A percentile compares a stretch with the other conserved stretches of the same genome.
phyloP scores from a whole-genome alignment of 495 filamentous ascomycete genomes.

The Trichocladium antarcticum region DNA sequence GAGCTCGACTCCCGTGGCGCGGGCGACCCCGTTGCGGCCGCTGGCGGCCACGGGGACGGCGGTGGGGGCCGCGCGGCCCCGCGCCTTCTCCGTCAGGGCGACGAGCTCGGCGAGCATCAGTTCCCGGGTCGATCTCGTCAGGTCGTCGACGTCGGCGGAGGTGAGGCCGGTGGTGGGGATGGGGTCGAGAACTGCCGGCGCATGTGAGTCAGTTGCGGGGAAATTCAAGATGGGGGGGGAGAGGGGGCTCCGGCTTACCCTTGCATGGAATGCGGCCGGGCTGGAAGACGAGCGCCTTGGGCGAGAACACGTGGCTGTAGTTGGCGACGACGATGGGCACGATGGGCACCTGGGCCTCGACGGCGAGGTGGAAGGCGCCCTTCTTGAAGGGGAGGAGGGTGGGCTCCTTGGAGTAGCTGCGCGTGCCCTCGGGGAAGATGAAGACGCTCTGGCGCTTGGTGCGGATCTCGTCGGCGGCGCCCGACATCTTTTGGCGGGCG shows the following conservation, averaged over 20 bases:
- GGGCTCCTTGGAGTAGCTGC: conserved; percentile 74
- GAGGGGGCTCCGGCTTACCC: conserved; percentile 40
- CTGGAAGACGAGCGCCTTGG: conserved; percentile 57
- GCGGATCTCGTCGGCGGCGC: conserved; percentile 70
- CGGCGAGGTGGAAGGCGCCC: conserved; percentile 90
- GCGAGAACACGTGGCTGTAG: conserved; percentile 71
- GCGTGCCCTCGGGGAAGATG: conserved; percentile 89
- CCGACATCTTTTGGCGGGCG: conserved; percentile 75
- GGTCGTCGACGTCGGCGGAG: conserved; percentile 66
- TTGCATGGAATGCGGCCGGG: conserved; percentile 69
- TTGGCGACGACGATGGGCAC: conserved; percentile 80
- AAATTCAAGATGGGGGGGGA: background rate
- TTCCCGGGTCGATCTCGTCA: conserved; percentile 59
- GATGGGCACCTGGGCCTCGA: conserved; percentile 87
- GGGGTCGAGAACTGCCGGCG: conserved; percentile 59
- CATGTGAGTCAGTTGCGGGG: background rate
- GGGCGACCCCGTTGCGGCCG: conserved; percentile 14
- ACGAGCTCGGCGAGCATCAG: conserved; percentile 70
- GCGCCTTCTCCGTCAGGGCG: conserved; percentile 43
- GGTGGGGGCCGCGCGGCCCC: conserved; percentile 6
- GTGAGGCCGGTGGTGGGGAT: conserved; percentile 72
- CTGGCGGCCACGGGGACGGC: background rate
- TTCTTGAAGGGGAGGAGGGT: conserved; percentile 89
- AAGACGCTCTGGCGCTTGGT: conserved; percentile 72
- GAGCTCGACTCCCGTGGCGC: conserved; percentile 15